A percentile compares a stretch with the other conserved stretches of the same genome.
phyloP scores from a whole-genome alignment of 257 asterid genomes.

The Solanum clarkiae region DNA sequence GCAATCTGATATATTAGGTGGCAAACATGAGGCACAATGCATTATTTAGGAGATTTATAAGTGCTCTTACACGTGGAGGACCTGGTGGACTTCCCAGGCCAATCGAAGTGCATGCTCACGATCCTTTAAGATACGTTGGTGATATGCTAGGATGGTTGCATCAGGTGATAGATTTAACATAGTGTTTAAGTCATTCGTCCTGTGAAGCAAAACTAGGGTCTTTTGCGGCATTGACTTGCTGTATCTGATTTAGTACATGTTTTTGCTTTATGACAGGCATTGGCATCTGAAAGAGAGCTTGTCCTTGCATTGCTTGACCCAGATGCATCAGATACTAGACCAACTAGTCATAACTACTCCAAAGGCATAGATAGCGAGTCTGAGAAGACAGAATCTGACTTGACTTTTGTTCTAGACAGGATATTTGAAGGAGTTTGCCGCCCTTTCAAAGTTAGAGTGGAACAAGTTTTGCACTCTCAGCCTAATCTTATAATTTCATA shows the following conservation, averaged over 20 bases:
- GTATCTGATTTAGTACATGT: slow-evolving; percentile 4
- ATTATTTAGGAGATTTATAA: slow-evolving; percentile 88
- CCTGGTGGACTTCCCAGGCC: slow-evolving; percentile 99
- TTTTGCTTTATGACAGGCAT: slow-evolving; percentile 46
- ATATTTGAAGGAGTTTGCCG: slow-evolving; percentile 98
- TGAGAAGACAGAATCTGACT: slow-evolving; percentile 65
- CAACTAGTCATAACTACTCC: slow-evolving; percentile 49
- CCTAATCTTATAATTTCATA: slow-evolving; percentile 78
- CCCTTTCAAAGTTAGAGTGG: slow-evolving; percentile 96
- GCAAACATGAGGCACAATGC: slow-evolving; percentile 99
- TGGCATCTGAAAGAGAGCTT: slow-evolving; percentile 99
- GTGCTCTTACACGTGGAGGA: slow-evolving; percentile 99
- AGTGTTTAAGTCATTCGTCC: background rate
- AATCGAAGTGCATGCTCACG: slow-evolving; percentile 98
- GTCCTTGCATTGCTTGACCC: slow-evolving; percentile 91
- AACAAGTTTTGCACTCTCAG: slow-evolving; percentile 97
- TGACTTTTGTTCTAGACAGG: slow-evolving; percentile 89
- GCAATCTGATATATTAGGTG: slow-evolving; percentile 35
- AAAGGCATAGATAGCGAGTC: slow-evolving; percentile 36
- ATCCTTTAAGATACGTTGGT: slow-evolving; percentile 95
- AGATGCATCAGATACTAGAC: slow-evolving; percentile 66
- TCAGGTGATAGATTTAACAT: slow-evolving; percentile 38
- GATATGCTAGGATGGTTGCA: slow-evolving; percentile 99
- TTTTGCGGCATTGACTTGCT: background rate
- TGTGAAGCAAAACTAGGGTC: background rate